Evolutionary conservation across 2,329 filamentous ascomycete genomes (phyloP), one percentile per base, ranked within the genome.

Genomic region (Fusarium humuli): DNA sequence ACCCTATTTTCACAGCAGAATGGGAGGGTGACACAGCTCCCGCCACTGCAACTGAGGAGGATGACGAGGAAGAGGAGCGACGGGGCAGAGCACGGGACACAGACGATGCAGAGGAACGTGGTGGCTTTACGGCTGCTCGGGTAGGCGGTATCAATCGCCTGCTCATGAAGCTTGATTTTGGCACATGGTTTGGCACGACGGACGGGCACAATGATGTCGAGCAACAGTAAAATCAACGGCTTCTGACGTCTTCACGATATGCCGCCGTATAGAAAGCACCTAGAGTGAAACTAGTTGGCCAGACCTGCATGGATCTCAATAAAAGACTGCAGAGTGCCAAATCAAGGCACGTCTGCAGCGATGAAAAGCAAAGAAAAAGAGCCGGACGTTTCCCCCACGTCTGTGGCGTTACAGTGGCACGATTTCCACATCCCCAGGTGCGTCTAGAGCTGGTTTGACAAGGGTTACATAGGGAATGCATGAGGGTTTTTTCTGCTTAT

Each of bases 131-230:
- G 30, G 91, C 93, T 2, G 86, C 88, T 67, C 89, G 91, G 65
- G 88, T 93, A 6, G 93, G 93, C 0, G 92, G 94, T 2, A 89
- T 98, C 47, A 94, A 97, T 81, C 85, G 92, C 62, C 80, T 98
- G 77, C 80, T 98, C 77, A 97, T 97, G 93, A 97, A 97, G 83
- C 82, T 98, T 73, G 94, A 97, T 76, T 89, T 89, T 78, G 87
- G 87, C 22, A 85, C 81, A 57, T 89, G 87, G 87, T 85, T 88
- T 68, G 82, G 78, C 7, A 76, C 78, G 34, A 63, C 72, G 55
- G 74, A 74, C 47, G 73, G 74, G n/a, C 69, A 70, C 52, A 53
- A 71, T 7, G 61, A 62, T 50, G 41, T 45, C 44, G 56, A 64
- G n/a, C 60, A 65, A 23, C 46, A 57, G 42, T 60, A 61, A 29